Evolutionary conservation across 768 basidiomycete species (phyloP).

Genomic region (Infundibulicybe gibba): DNA sequence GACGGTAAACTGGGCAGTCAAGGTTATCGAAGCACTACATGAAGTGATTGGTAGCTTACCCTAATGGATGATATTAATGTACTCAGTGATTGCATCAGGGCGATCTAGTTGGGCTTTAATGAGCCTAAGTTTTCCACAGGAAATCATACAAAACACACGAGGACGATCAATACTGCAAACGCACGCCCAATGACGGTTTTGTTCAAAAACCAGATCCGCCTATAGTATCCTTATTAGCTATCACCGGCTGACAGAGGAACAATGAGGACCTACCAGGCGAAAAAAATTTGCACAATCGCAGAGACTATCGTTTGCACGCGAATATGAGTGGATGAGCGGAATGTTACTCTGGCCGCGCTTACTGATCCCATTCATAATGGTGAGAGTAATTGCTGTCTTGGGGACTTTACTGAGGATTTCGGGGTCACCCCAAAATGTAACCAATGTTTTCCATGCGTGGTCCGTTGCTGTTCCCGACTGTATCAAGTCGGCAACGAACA

Average conservation of each 20-base stretch:
- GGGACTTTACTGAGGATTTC: slow-evolving; percentile 9
- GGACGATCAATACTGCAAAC: too few species aligned
- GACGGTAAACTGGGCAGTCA: too few species aligned
- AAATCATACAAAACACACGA: too few species aligned
- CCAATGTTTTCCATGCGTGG: slow-evolving; percentile 14
- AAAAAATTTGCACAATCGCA: slow-evolving; percentile 21
- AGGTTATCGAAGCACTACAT: too few species aligned
- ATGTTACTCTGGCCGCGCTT: background rate
- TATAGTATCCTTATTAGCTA: slow-evolving; percentile 4
- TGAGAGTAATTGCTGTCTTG: slow-evolving; percentile 7
- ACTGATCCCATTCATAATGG: slow-evolving; percentile 13
- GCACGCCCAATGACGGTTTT: background rate
- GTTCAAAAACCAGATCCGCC: background rate
- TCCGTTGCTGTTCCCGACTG: slow-evolving; percentile 15
- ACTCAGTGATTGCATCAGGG: too few species aligned
- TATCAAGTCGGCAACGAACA: slow-evolving; percentile 12
- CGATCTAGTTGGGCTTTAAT: too few species aligned
- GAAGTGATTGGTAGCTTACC: too few species aligned
- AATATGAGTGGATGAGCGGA: background rate
- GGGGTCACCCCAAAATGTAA: slow-evolving; percentile 14
- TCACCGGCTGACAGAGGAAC: background rate
- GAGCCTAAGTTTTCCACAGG: too few species aligned
- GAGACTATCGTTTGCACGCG: slow-evolving; percentile 8
- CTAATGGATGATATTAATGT: too few species aligned
- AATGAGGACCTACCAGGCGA: slow-evolving; percentile 11